Conservation (phyloP, 352 stramenopile species). For the Achlya hypogyna region DNA sequence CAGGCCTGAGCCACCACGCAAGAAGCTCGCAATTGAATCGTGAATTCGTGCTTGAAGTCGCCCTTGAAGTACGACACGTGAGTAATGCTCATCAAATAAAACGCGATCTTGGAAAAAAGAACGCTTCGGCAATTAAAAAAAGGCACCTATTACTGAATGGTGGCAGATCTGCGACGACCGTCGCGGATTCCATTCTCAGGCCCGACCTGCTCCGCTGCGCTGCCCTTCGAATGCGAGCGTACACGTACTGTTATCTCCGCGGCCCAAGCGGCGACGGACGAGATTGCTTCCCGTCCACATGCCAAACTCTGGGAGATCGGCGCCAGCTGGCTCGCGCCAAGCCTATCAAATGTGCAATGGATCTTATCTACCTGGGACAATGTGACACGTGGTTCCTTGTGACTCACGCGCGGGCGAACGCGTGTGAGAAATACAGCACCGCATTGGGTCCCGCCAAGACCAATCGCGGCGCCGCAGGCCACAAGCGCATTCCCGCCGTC, state of each 20-base stretch:
- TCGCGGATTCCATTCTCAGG: too few species aligned
- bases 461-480: background rate
- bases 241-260: too few species aligned
- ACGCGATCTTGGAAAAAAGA: background rate
- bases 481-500: background rate
- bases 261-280: too few species aligned
- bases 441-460: background rate
- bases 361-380: background rate
- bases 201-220: too few species aligned
- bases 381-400: background rate
- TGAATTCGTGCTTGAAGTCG: constrained; percentile 3
- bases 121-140: too few species aligned
- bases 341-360: background rate
- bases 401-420: background rate
- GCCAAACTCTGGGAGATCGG: background rate
- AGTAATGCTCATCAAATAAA: background rate
- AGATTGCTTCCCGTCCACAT: too few species aligned
- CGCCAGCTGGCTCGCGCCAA: background rate
- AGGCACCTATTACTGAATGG: constrained; percentile 1
- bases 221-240: too few species aligned
- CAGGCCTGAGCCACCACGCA: too few species aligned
- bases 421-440: background rate
- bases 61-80: background rate
- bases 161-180: too few species aligned
- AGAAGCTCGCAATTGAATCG: too few species aligned